Evolutionary conservation across 768 basidiomycete genomes (phyloP).

Genomic region (Gymnopilus junonius): DNA sequence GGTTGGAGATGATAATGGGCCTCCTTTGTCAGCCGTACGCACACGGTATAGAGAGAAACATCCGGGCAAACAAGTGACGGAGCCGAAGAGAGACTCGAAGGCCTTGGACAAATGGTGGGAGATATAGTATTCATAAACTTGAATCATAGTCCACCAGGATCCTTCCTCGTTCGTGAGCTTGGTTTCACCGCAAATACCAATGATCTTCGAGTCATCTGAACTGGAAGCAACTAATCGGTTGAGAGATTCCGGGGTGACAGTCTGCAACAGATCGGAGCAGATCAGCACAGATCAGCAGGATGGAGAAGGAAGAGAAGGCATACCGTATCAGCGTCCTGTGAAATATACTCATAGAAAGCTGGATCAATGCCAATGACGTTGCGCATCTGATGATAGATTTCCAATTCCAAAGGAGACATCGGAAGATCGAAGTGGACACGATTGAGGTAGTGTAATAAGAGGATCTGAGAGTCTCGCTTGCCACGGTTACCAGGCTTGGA

Average conservation of each 20-base stretch:
- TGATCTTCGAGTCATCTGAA: conserved; percentile 86
- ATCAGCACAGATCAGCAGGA: neutral
- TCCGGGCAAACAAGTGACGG: conserved; percentile 93
- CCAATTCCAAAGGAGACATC: conserved; percentile 92
- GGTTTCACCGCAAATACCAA: conserved; percentile 95
- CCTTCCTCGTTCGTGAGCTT: conserved; percentile 90
- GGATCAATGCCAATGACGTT: conserved; percentile 98
- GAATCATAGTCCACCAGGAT: conserved; percentile 99
- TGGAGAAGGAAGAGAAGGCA: conserved; percentile 25
- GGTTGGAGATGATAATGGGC: conserved; percentile 97
- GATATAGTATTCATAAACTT: conserved; percentile 96
- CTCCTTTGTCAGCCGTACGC: conserved; percentile 93
- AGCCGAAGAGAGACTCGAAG: conserved; percentile 92
- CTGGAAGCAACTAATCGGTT: conserved; percentile 89
- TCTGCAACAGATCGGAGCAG: conserved; percentile 45
- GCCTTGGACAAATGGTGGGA: conserved; percentile 94
- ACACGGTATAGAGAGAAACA: conserved; percentile 96
- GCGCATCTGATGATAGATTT: conserved; percentile 97
- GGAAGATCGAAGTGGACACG: conserved; percentile 93
- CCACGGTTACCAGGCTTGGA: conserved; percentile 93
- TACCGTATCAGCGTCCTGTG: conserved; percentile 94
- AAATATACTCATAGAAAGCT: conserved; percentile 98
- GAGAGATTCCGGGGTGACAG: conserved; percentile 87
- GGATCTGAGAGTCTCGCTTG: conserved; percentile 93
- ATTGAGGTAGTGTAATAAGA: conserved; percentile 90